These are phyloP conservation scores for Yamadazyma phyllophila DNA, from an alignment of 805 yeast species.

Conservation along the genomic window DNA sequence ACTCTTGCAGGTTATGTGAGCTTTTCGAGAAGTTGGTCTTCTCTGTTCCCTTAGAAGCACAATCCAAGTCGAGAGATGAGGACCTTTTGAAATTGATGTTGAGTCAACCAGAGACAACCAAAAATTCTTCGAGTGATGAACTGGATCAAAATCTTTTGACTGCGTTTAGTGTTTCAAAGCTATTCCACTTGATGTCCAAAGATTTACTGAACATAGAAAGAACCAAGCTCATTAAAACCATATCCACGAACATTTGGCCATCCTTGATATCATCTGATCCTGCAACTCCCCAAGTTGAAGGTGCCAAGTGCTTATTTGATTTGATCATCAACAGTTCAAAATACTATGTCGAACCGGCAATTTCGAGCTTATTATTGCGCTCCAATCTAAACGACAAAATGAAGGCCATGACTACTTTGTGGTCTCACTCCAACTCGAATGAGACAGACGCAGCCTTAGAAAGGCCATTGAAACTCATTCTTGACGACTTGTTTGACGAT, in stretches of 20 bases:
- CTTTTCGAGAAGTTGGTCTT: slow-evolving; percentile 21
- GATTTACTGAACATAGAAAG: slow-evolving; percentile 30
- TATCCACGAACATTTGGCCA: slow-evolving; percentile 52
- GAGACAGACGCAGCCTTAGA: slow-evolving; percentile 51
- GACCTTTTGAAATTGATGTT: slow-evolving; percentile 17
- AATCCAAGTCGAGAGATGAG: slow-evolving; percentile 6
- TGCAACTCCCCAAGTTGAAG: slow-evolving; percentile 60
- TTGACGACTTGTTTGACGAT: slow-evolving; percentile 56
- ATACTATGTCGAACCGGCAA: slow-evolving; percentile 68
- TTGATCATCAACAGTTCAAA: slow-evolving; percentile 54
- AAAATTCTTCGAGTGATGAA: slow-evolving; percentile 7
- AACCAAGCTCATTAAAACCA: slow-evolving; percentile 20
- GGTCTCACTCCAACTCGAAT: slow-evolving; percentile 66
- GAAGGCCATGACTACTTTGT: slow-evolving; percentile 59
- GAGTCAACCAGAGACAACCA: slow-evolving; percentile 11
- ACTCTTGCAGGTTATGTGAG: slow-evolving; percentile 20
- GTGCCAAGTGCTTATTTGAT: slow-evolving; percentile 61
- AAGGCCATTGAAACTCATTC: slow-evolving; percentile 62
- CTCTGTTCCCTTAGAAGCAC: slow-evolving; percentile 17
- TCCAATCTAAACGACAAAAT: slow-evolving; percentile 36
- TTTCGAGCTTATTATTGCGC: slow-evolving; percentile 53
- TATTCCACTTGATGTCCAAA: slow-evolving; percentile 36
- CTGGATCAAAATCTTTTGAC: slow-evolving; percentile 18
- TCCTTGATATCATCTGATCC: slow-evolving; percentile 50
- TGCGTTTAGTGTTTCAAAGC: slow-evolving; percentile 43